phyloP scores from a whole-genome alignment of 2,329 filamentous ascomycete species.

The Cladosporium velox region DNA sequence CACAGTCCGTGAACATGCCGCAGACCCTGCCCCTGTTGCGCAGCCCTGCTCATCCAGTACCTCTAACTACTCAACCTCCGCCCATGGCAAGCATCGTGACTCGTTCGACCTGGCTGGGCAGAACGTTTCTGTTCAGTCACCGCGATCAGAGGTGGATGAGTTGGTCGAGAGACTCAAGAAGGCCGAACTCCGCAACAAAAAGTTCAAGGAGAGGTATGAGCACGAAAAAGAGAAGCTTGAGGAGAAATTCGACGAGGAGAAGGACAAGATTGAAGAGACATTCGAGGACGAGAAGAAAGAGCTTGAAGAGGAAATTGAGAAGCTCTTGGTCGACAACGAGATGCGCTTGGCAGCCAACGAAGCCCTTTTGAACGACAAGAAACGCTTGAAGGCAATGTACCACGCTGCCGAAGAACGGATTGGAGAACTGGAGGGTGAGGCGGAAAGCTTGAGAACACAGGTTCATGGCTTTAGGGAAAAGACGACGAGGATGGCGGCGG shows the following conservation, averaged over 20 bases:
- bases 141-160: not conserved
- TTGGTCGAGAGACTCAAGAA: not conserved
- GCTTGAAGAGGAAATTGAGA: too few relatives aligned
- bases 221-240: too few relatives aligned
- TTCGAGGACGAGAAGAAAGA: too few relatives aligned
- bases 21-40: not conserved
- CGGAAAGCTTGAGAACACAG: not conserved
- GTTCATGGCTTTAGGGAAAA: not conserved
- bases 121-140: too few relatives aligned
- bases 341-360: not conserved
- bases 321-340: not conserved
- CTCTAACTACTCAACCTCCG: not conserved
- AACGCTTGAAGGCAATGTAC: not conserved
- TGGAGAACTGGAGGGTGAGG: not conserved
- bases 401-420: not conserved
- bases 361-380: not conserved
- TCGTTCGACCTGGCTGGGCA: not conserved
- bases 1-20: not conserved
- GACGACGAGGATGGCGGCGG: not conserved
- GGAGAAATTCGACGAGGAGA: too few relatives aligned
- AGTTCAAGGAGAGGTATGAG: not conserved
- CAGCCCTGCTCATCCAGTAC: not conserved
- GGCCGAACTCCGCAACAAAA: not conserved
- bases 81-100: not conserved
- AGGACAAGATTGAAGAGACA: too few relatives aligned